These are phyloP conservation scores for Vitellaria paradoxa DNA, from an alignment of 179 eudicot genomes.

Conservation along the genomic window DNA sequence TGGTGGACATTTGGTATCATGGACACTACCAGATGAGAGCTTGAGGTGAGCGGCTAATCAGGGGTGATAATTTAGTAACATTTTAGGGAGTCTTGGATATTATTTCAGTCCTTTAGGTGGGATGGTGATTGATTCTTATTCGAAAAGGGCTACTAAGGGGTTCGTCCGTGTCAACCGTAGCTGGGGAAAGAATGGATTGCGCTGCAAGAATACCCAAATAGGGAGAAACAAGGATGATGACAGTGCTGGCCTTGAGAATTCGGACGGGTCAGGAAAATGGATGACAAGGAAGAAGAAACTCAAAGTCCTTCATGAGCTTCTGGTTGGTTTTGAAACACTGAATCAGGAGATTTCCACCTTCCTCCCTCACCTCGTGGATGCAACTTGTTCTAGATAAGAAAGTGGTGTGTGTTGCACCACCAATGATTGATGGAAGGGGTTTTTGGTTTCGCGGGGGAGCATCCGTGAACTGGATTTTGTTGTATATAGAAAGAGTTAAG, in stretches of 20 bases:
- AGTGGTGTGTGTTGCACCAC: neutral
- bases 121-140: constrained; percentile 10
- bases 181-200: constrained; percentile 6
- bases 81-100: neutral
- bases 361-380: neutral
- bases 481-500: constrained; percentile 17
- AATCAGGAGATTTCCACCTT: neutral
- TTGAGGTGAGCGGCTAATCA: constrained; percentile 52
- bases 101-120: constrained; percentile 10
- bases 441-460: constrained; percentile 3
- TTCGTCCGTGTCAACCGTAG: neutral
- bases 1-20: constrained; percentile 76
- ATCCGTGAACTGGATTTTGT: constrained; percentile 10
- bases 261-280: neutral
- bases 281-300: constrained; percentile 13
- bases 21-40: constrained; percentile 87
- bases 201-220: neutral
- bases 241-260: constrained; percentile 22
- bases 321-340: neutral
- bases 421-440: neutral
- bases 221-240: neutral
- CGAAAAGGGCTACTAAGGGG: neutral
- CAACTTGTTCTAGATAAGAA: neutral
- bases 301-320: neutral
- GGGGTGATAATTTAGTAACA: constrained; percentile 37